Conservation (phyloP, 495 filamentous ascomycete species). For the Talaromyces proteolyticus region DNA sequence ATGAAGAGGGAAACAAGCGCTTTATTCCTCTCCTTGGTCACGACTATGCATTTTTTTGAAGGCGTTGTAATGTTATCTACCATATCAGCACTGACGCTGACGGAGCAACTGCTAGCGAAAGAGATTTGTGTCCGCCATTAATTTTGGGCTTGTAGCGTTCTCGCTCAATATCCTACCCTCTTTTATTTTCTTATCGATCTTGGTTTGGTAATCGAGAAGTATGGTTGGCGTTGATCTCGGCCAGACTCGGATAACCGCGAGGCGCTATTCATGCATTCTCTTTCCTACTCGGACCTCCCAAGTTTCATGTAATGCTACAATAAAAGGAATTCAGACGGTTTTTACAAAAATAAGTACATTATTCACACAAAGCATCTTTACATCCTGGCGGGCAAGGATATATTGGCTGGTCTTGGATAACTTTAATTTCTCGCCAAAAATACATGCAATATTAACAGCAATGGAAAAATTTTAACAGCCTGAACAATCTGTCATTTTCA, state of each 20-base stretch:
- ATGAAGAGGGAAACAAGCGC: background rate
- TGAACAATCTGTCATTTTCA: no score
- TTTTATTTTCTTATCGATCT: background rate
- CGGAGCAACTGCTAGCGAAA: background rate
- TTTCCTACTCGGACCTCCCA: no score
- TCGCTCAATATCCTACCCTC: no score
- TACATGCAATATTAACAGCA: no score
- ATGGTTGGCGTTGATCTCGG: background rate
- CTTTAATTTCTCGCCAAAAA: no score
- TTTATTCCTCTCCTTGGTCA: background rate
- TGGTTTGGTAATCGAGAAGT: background rate
- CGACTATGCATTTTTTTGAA: background rate
- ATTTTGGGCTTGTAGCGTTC: background rate
- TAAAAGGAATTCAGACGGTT: no score
- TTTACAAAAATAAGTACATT: no score
- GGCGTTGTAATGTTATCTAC: constrained; percentile 15
- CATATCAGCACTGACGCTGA: background rate
- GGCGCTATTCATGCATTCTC: background rate
- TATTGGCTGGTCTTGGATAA: no score
- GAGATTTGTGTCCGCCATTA: background rate
- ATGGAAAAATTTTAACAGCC: no score
- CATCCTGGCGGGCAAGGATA: no score
- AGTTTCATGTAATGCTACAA: no score
- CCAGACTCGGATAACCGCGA: background rate
- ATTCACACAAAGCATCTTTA: no score